A percentile compares a stretch with the other conserved stretches of the same genome.
phyloP scores from a whole-genome alignment of 2,329 filamentous ascomycete genomes.

The Claviceps citrina region DNA sequence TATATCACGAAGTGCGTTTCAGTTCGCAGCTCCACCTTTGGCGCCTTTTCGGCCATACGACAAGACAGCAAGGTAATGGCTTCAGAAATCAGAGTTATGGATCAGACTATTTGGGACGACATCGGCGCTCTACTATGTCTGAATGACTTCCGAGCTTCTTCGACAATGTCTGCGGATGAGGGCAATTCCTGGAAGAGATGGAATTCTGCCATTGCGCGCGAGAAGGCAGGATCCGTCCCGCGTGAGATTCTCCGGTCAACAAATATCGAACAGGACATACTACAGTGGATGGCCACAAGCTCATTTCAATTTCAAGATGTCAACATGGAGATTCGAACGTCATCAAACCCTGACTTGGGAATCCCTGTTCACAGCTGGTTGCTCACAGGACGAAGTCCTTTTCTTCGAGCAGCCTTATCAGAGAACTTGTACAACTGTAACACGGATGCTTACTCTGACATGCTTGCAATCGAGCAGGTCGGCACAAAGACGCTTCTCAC shows the following conservation, averaged over 20 bases:
- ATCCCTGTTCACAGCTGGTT: constrained; percentile 78
- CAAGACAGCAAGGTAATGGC: constrained; percentile 71
- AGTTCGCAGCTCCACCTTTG: constrained; percentile 77
- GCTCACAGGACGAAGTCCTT: constrained; percentile 55
- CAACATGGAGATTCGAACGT: constrained; percentile 34
- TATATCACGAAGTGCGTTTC: constrained; percentile 72
- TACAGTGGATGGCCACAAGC: constrained; percentile 29
- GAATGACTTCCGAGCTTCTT: constrained; percentile 36
- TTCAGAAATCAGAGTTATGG: constrained; percentile 49
- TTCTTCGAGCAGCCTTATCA: constrained; percentile 47
- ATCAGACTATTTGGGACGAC: constrained; percentile 60
- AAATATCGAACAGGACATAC: constrained; percentile 51
- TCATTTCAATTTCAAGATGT: constrained; percentile 24
- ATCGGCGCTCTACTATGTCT: constrained; percentile 56
- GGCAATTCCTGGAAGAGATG: constrained; percentile 26
- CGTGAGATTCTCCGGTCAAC: constrained; percentile 43
- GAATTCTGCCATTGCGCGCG: constrained; percentile 19
- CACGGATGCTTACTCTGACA: constrained; percentile 12
- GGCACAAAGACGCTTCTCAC: constrained; percentile 41
- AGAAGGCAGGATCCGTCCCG: constrained; percentile 34
- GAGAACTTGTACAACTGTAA: constrained; percentile 29
- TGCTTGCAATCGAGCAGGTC: constrained; percentile 20
- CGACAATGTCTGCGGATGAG: constrained; percentile 11
- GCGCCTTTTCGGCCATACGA: constrained; percentile 75
- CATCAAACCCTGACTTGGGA: constrained; percentile 48